Evolutionary conservation across 1,139 yeast genomes (phyloP).

Genomic region (Saccharomycopsis hybrid): DNA sequence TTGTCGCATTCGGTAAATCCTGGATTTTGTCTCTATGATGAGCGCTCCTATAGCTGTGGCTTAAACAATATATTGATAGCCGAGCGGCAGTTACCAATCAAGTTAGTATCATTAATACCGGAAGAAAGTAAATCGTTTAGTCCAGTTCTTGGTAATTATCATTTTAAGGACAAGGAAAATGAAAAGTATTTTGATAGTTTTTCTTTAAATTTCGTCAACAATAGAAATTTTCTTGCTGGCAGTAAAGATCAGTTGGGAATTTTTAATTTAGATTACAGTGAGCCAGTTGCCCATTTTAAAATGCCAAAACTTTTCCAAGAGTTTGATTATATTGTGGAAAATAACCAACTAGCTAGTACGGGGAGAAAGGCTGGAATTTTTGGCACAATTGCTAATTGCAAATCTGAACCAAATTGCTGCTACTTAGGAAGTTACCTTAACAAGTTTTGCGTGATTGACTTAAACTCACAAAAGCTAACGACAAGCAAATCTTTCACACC

Average conservation of each 20-base stretch:
- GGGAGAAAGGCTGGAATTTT: conserved; percentile 11
- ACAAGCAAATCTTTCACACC: background rate
- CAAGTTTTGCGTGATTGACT: conserved; percentile 12
- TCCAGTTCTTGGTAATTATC: conserved; percentile 6
- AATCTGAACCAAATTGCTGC: background rate
- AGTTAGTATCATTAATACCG: conserved; percentile 12
- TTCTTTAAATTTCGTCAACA: conserved; percentile 10
- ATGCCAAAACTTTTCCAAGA: background rate
- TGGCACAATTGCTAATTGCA: conserved; percentile 6
- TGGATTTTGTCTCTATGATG: conserved; percentile 11
- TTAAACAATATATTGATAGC: conserved; percentile 11
- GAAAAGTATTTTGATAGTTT: conserved; percentile 17
- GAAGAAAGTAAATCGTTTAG: background rate
- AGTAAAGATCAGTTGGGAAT: conserved; percentile 9
- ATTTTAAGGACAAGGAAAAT: conserved; percentile 15
- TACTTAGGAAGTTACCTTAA: conserved; percentile 18
- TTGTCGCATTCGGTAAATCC: conserved; percentile 16
- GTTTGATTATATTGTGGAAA: background rate
- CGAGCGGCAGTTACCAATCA: conserved; percentile 17
- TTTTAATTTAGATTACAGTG: conserved; percentile 10
- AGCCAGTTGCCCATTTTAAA: conserved; percentile 9
- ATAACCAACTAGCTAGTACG: background rate
- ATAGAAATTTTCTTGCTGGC: conserved; percentile 15
- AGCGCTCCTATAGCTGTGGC: conserved; percentile 5
- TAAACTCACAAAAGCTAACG: background rate